Base-by-base conservation (phyloP, 2,329 filamentous ascomycete species). In the Cercospora beticola region DNA sequence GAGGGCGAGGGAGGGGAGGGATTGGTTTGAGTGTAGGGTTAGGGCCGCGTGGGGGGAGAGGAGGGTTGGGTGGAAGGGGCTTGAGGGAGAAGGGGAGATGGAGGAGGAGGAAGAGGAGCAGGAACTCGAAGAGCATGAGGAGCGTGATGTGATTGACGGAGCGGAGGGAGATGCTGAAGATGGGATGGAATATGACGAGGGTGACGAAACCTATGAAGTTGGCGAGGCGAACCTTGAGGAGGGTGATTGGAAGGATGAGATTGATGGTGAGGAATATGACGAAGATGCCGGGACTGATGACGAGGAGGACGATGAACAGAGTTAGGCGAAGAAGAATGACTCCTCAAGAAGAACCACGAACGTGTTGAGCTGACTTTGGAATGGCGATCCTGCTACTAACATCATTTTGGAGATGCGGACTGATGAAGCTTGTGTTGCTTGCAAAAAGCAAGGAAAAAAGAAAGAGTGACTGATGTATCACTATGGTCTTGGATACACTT, bases 241-340 rank as follows among this genome's bases (percentile, higher is more conserved):
- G 14, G 36, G 1, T 40, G 36, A n/a, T 40, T 40, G 36, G 36
- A 5, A 40, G 0, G 36, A 40, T 7, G 36, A 40, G 36, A 40
- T 40, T 1, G 36, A 16, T 40, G 36, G 2, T 7, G 36, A 40
- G 36, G 36, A n/a, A n/a, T n/a, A 40, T 3, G 36, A 7, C 5
- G 36, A n/a, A n/a, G 5, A 5, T 1, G 36, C 1, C 3, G 5
- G 2, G 5, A 4, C n/a, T 1, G 14, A 40, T 0, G 4, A 2
- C 36, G 36, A n/a, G 36, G 36, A n/a, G 1, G 36, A n/a, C n/a
- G 14, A 40, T 40, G 36, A 40, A 40, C 14, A 40, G 14, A 40
- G 4, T 14, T 40, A 40, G 14, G 36, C 36, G 4, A 36, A 16
- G 5, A 40, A 16, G 14, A 14, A 40, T 0, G 36, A 40, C 36